phyloP scores from a whole-genome alignment of 1,139 yeast species.

The Suhomyces taliae region DNA sequence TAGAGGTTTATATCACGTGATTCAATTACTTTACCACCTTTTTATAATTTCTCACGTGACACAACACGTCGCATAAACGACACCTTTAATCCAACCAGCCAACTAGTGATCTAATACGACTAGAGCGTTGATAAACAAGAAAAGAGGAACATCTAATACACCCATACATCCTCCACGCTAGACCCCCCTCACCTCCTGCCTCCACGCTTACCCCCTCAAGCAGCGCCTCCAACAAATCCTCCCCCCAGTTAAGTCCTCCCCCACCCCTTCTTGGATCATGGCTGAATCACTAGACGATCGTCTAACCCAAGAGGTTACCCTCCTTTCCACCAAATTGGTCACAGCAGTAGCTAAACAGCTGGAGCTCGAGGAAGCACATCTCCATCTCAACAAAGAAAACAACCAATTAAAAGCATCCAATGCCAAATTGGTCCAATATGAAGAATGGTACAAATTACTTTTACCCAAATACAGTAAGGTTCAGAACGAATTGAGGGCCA shows the following conservation, averaged over 20 bases:
- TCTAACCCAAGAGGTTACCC: conserved; percentile 55
- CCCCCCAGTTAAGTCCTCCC: not conserved
- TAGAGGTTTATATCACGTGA: too few relatives aligned
- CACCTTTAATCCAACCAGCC: too few relatives aligned
- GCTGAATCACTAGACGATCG: conserved; percentile 27
- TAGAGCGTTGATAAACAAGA: too few relatives aligned
- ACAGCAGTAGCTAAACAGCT: conserved; percentile 63
- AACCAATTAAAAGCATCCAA: conserved; percentile 23
- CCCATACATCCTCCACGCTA: not conserved
- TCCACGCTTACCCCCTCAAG: not conserved
- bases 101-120: too few relatives aligned
- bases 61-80: too few relatives aligned
- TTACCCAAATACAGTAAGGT: conserved; percentile 31
- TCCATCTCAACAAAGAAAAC: conserved; percentile 36
- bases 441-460: conserved; percentile 29
- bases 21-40: too few relatives aligned
- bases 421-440: conserved; percentile 26
- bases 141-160: not conserved
- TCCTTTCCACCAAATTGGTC: conserved; percentile 58
- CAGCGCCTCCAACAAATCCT: not conserved
- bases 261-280: conserved; percentile 2
- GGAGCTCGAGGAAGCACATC: conserved; percentile 46
- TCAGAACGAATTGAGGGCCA: conserved; percentile 31
- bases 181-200: not conserved
- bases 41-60: too few relatives aligned